These are phyloP conservation scores for Thalassiosira pacifica DNA, from an alignment of 352 stramenopile species.

Conservation along the genomic window DNA sequence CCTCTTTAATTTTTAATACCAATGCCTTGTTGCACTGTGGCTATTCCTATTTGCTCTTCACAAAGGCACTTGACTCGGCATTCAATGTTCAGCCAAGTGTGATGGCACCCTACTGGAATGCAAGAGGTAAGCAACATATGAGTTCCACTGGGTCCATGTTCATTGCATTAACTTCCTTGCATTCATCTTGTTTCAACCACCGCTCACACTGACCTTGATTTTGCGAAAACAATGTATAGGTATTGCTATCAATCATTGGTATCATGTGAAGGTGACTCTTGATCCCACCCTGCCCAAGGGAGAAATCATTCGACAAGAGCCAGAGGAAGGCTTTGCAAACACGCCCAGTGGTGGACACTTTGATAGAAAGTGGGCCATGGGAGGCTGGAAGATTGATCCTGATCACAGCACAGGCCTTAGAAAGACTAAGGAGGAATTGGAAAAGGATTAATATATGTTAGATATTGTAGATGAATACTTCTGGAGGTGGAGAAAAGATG, in stretches of 20 bases:
- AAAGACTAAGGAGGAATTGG: conserved; percentile 66
- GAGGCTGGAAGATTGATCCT: conserved; percentile 29
- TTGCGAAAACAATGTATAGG: too few relatives aligned
- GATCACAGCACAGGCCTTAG: conserved; percentile 4
- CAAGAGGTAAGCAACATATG: conserved; percentile 26
- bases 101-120: conserved; percentile 66
- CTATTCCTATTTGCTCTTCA: too few relatives aligned
- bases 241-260: conserved; percentile 70
- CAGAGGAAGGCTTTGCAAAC: conserved; percentile 43
- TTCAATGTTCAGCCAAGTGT: conserved; percentile 66
- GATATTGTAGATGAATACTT: too few relatives aligned
- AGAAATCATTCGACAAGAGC: conserved; percentile 16
- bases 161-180: too few relatives aligned
- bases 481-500: too few relatives aligned
- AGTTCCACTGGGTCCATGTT: too few relatives aligned
- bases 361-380: conserved; percentile 5
- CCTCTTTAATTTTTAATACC: too few relatives aligned
- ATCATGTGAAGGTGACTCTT: conserved; percentile 52
- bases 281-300: conserved; percentile 41
- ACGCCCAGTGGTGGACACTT: conserved; percentile 22
- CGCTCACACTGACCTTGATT: too few relatives aligned
- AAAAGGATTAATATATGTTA: too few relatives aligned
- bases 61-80: conserved; percentile 52
- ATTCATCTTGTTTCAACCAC: too few relatives aligned
- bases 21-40: too few relatives aligned